phyloP scores from a whole-genome alignment of 1,139 yeast genomes.

The Candida gigantensis region DNA sequence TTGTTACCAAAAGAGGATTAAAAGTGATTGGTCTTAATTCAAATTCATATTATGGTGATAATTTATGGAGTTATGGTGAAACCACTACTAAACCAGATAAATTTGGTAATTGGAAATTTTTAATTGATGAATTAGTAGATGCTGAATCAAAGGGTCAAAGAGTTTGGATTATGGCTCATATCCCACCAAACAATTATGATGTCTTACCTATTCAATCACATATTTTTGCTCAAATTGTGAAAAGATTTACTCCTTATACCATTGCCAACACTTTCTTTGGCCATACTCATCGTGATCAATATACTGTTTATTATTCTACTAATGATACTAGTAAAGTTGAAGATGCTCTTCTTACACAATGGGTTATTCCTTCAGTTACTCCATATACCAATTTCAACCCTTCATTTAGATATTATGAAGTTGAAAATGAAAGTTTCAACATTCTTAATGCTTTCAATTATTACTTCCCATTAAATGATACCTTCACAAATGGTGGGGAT shows the following conservation, averaged over 20 bases:
- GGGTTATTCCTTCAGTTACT: slow-evolving; percentile 67
- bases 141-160: slow-evolving; percentile 58
- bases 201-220: slow-evolving; percentile 62
- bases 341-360: slow-evolving; percentile 55
- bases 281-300: slow-evolving; percentile 72
- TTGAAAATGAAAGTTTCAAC: slow-evolving; percentile 61
- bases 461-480: slow-evolving; percentile 52
- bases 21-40: slow-evolving; percentile 67
- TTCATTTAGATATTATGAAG: slow-evolving; percentile 70
- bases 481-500: slow-evolving; percentile 45
- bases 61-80: slow-evolving; percentile 63
- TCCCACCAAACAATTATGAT: slow-evolving; percentile 57
- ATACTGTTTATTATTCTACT: slow-evolving; percentile 53
- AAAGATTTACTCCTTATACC: slow-evolving; percentile 67
- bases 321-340: slow-evolving; percentile 29
- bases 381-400: slow-evolving; percentile 63
- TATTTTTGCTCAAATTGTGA: slow-evolving; percentile 56
- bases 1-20: slow-evolving; percentile 56
- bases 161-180: slow-evolving; percentile 74
- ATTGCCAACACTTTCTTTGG: slow-evolving; percentile 71
- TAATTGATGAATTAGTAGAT: slow-evolving; percentile 59
- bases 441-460: slow-evolving; percentile 60
- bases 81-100: slow-evolving; percentile 55
- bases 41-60: slow-evolving; percentile 64
- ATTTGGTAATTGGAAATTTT: slow-evolving; percentile 64